phyloP scores from a whole-genome alignment of 805 yeast genomes.

The Zygoascus biomembranicola region DNA sequence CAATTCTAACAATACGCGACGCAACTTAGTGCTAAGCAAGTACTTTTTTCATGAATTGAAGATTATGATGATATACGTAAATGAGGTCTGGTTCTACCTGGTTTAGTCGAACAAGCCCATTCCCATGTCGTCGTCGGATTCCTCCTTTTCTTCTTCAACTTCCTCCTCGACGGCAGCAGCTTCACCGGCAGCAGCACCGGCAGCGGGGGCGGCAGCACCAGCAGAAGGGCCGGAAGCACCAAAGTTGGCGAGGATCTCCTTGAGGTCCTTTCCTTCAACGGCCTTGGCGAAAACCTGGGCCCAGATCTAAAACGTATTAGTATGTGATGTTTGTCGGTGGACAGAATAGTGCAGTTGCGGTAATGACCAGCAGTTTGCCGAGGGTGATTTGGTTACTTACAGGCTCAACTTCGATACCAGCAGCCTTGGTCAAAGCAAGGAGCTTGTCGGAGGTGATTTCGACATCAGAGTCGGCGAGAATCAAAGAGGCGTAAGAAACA shows the following conservation, averaged over 20 bases:
- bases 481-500: constrained; percentile 96
- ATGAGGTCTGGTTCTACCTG: neutral
- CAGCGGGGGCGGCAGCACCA: constrained; percentile 53
- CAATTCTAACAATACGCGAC: too few relatives aligned
- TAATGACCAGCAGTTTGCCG: too few relatives aligned
- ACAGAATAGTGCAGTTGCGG: too few relatives aligned
- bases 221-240: constrained; percentile 68
- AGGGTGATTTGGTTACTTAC: constrained; percentile 24
- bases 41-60: neutral
- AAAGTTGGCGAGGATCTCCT: constrained; percentile 63
- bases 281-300: constrained; percentile 86
- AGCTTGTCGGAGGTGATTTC: constrained; percentile 87
- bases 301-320: constrained; percentile 45
- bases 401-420: constrained; percentile 67
- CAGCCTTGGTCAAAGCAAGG: constrained; percentile 69
- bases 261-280: constrained; percentile 76
- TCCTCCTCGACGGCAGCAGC: constrained; percentile 55
- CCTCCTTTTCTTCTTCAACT: constrained; percentile 44
- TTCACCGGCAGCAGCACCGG: constrained; percentile 54
- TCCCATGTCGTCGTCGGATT: constrained; percentile 78
- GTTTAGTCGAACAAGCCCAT: constrained; percentile 84
- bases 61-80: neutral
- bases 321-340: neutral
- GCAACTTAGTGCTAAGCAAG: too few relatives aligned
- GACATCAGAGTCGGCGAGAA: constrained; percentile 94